A percentile compares a stretch with the other conserved stretches of the same genome.
Evolutionary conservation across 2,329 filamentous ascomycete species (phyloP).

Genomic region (Aureobasidium musti): DNA sequence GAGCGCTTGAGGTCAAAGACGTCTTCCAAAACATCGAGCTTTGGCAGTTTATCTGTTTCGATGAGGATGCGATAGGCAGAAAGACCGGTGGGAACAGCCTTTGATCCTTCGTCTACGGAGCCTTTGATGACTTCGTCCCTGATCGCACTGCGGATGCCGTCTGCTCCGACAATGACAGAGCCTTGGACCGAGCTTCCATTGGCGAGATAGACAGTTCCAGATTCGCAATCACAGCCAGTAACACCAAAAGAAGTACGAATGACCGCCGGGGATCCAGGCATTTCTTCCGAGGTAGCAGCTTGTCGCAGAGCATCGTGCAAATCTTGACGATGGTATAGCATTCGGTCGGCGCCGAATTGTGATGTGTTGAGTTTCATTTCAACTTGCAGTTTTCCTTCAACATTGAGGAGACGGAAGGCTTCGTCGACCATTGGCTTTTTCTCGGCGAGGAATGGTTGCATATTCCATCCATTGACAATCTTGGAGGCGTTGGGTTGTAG

Average conservation of each 20-base stretch:
- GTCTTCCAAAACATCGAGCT: constrained; percentile 27
- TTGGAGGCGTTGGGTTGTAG: constrained; percentile 48
- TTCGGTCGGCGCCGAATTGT: constrained; percentile 45
- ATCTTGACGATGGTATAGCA: constrained; percentile 49
- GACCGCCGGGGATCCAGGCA: constrained; percentile 36
- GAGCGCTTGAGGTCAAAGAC: constrained; percentile 44
- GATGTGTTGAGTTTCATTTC: constrained; percentile 40
- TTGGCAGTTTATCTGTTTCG: constrained; percentile 34
- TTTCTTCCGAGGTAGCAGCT: constrained; percentile 35
- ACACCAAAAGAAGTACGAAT: constrained; percentile 39
- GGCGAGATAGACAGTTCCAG: constrained; percentile 41
- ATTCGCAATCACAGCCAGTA: constrained; percentile 33
- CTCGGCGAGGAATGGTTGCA: constrained; percentile 37
- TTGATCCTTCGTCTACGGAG: constrained; percentile 24
- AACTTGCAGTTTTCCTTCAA: constrained; percentile 40
- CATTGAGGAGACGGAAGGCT: constrained; percentile 44
- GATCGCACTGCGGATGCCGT: constrained; percentile 41
- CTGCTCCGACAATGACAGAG: constrained; percentile 45
- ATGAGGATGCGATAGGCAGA: constrained; percentile 47
- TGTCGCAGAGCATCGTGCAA: constrained; percentile 42
- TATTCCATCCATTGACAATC: constrained; percentile 41
- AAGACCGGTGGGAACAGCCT: constrained; percentile 42
- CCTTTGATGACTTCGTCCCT: constrained; percentile 35
- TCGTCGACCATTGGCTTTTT: constrained; percentile 43
- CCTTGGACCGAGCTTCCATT: constrained; percentile 35